phyloP scores from a whole-genome alignment of 73 alveolate species.

The Paramecium biaurelia region DNA sequence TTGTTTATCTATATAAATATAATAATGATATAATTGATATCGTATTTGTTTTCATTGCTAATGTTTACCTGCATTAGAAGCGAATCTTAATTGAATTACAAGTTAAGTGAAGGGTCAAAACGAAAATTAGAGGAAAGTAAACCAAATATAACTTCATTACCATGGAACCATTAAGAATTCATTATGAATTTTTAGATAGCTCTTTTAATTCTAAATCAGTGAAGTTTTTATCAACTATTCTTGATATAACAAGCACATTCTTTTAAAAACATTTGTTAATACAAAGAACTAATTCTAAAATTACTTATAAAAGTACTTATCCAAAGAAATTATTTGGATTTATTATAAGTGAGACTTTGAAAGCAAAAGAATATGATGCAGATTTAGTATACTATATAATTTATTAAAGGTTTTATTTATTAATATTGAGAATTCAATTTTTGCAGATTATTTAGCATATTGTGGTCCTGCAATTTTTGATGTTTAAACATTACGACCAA shows the following conservation, averaged over 20 bases:
- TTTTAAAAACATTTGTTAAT: not conserved
- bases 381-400: not conserved
- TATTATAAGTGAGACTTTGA: not conserved
- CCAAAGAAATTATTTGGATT: not conserved
- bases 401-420: not conserved
- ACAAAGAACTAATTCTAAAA: not conserved
- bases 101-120: not conserved
- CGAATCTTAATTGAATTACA: not conserved
- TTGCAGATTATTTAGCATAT: not conserved
- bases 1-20: too few species aligned
- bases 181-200: not conserved
- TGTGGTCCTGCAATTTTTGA: not conserved
- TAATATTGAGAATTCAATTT: not conserved
- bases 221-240: not conserved
- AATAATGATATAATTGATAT: too few species aligned
- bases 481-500: not conserved
- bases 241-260: not conserved
- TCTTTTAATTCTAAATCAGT: not conserved
- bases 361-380: not conserved
- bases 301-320: not conserved
- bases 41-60: not conserved
- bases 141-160: not conserved
- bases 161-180: not conserved
- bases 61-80: not conserved
- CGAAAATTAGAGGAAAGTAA: not conserved